These are phyloP conservation scores for Lindgomyces ingoldianus DNA, from an alignment of 495 filamentous ascomycete species.

Conservation along the genomic window DNA sequence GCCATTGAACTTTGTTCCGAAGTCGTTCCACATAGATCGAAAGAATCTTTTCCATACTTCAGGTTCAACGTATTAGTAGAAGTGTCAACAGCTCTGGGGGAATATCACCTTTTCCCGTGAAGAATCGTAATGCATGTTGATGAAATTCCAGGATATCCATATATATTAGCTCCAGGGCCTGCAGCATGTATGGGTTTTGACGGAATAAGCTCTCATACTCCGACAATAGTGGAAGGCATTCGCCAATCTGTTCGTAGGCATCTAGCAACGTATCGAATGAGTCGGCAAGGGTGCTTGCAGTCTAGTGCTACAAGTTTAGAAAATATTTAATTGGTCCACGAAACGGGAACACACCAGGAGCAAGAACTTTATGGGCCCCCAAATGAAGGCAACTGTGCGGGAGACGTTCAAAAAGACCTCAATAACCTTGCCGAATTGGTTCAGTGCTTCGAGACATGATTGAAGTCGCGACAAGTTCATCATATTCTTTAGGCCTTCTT, in stretches of 20 bases:
- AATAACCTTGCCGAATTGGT: constrained; percentile 21
- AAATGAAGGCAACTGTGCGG: constrained; percentile 25
- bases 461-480: constrained; percentile 11
- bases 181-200: constrained; percentile 37
- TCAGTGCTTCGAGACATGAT: constrained; percentile 28
- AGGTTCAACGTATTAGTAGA: neutral
- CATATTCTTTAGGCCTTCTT: constrained; percentile 16
- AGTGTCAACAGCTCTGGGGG: no score
- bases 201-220: constrained; percentile 44
- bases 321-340: neutral
- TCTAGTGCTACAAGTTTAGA: constrained; percentile 19
- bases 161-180: constrained; percentile 46
- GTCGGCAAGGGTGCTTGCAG: constrained; percentile 40
- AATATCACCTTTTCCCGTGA: constrained; percentile 27
- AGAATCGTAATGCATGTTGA: constrained; percentile 43
- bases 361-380: constrained; percentile 35
- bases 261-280: constrained; percentile 49
- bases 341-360: constrained; percentile 12
- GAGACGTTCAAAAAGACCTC: constrained; percentile 23
- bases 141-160: constrained; percentile 53
- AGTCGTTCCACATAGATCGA: constrained; percentile 48
- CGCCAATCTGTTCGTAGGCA: constrained; percentile 49
- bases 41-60: constrained; percentile 45
- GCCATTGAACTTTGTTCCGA: constrained; percentile 41
- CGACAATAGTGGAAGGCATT: constrained; percentile 45